Base-by-base conservation (phyloP, 1,139 yeast genomes). In the Saccharomyces hybrid region DNA sequence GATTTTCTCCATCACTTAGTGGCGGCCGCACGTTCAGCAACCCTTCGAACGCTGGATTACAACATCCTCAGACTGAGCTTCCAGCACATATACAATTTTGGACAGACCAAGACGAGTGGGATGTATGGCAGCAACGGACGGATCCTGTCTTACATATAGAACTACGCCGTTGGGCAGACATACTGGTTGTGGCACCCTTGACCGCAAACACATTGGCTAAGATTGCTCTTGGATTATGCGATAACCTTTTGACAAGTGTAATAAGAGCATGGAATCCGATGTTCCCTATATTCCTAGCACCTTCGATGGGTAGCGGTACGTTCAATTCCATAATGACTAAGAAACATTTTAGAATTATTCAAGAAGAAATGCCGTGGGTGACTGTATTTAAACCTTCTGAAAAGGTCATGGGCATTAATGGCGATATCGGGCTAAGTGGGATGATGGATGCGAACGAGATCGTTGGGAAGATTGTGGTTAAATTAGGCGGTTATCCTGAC, bases 251-350 rank as follows among this genome's bases (percentile, higher is more conserved):
- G 54, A 86, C 98, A 0, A 84, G 91, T 16, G 88, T 90, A 42
- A 78, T 91, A 7, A 78, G 98, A 57, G 86, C 93, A 4, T 93
- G 99, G 99, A 90, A 90, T 62, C 95, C 96, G 1, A 81, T 82
- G 55, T 82, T 84, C 56, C 97, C 97, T 1, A 83, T 93, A 32
- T 72, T 91, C 53, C 81, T 89, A 47, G 99, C 98, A 0, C 99
- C 99, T 2, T 97, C 98, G 0, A 91, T 93, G 98, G 91, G 93
- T 66, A 90, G 98, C 1, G 85, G 88, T 65, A 91, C 93, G 95
- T 93, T 90, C 72, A 89, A 93, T 27, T 95, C 93, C 66, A 96
- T 97, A 9, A 81, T 91, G 62, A 93, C 99, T 0, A 85, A 88
- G 62, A 86, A 85, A 63, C 99, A 93, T 63, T 73, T 93, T 56